Conservation (phyloP, 768 basidiomycete species). For the Kwoniella sp. region DNA sequence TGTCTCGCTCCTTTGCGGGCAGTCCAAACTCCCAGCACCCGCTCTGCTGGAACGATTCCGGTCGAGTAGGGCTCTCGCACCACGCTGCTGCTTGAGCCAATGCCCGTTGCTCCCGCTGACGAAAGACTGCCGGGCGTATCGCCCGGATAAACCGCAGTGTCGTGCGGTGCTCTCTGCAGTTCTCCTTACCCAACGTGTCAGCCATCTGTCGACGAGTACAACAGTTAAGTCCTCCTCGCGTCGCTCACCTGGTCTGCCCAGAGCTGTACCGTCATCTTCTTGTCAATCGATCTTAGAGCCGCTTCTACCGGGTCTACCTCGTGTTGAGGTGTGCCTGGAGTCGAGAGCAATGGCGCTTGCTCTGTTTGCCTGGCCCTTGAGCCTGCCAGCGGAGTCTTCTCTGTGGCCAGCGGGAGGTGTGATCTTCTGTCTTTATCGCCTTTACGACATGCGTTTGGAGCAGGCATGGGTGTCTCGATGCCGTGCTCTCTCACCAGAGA, state of each 20-base stretch:
- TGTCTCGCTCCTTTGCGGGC: conserved; percentile 54
- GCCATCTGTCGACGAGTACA: not conserved
- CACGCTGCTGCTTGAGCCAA: conserved; percentile 22
- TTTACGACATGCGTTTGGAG: too few relatives aligned
- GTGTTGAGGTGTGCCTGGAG: too few relatives aligned
- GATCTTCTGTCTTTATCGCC: too few relatives aligned
- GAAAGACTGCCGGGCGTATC: conserved; percentile 37
- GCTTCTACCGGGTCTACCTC: not conserved
- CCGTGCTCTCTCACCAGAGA: not conserved
- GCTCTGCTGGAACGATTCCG: conserved; percentile 31
- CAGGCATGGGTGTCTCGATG: too few relatives aligned
- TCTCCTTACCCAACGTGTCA: conserved; percentile 61
- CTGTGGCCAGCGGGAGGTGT: too few relatives aligned
- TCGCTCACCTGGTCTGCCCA: conserved; percentile 63
- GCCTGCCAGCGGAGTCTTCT: too few relatives aligned
- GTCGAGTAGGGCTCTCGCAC: conserved; percentile 32
- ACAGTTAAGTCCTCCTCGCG: not conserved
- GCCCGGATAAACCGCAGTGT: conserved; percentile 61
- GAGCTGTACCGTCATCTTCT: conserved; percentile 58
- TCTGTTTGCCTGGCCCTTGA: too few relatives aligned
- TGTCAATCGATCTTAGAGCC: conserved; percentile 23
- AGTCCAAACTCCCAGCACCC: conserved; percentile 67
- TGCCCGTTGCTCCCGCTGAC: conserved; percentile 21
- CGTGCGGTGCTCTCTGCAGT: conserved; percentile 64
- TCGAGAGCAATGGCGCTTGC: too few relatives aligned